Evolutionary conservation across 257 asterid genomes (phyloP).

Genomic region (Hygrophila difformis): DNA sequence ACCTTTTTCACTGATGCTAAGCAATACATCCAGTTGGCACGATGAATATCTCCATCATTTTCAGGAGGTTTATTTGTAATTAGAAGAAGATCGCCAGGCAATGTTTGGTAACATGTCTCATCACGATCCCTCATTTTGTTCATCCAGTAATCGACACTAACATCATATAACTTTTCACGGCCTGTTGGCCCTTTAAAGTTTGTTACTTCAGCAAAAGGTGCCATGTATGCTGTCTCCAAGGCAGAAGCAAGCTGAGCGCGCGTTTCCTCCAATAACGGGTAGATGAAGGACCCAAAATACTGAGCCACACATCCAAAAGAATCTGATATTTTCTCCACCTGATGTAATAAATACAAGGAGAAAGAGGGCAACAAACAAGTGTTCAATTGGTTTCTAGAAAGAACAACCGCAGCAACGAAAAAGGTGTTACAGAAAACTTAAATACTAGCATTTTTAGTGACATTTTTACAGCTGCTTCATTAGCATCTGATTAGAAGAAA

Average conservation of each 20-base stretch:
- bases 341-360: background rate
- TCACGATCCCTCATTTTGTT: slow-evolving; percentile 25
- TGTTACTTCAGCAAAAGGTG: slow-evolving; percentile 45
- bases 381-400: background rate
- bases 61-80: slow-evolving; percentile 31
- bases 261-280: slow-evolving; percentile 54
- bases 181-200: background rate
- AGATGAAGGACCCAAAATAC: slow-evolving; percentile 35
- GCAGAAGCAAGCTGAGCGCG: slow-evolving; percentile 38
- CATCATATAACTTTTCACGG: background rate
- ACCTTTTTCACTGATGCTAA: slow-evolving; percentile 35
- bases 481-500: no score
- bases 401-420: background rate
- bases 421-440: background rate
- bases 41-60: slow-evolving; percentile 22
- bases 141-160: slow-evolving; percentile 29
- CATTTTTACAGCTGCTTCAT: no score
- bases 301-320: slow-evolving; percentile 25
- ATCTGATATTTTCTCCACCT: slow-evolving; percentile 46
- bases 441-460: no score
- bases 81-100: slow-evolving; percentile 45
- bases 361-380: background rate
- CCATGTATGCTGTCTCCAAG: slow-evolving; percentile 25
- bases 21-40: slow-evolving; percentile 20
- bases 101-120: slow-evolving; percentile 31